Conservation (phyloP, 768 basidiomycete species). For the Auricularia sp. region DNA sequence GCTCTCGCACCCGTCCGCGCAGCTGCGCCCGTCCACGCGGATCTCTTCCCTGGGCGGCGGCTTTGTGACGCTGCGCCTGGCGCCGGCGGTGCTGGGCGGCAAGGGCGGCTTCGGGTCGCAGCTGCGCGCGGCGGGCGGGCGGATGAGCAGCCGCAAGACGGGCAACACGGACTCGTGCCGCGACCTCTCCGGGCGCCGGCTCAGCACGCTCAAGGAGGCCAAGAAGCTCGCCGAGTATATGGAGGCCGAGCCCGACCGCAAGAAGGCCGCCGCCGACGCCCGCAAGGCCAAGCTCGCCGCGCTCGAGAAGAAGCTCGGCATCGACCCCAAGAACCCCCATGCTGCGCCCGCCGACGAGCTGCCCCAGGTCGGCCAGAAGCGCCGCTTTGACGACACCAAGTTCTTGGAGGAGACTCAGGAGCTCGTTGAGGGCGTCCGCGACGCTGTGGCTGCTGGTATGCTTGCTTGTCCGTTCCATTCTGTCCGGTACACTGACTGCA, state of each 20-base stretch:
- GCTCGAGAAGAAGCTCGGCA: slow-evolving; percentile 75
- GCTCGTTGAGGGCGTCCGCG: slow-evolving; percentile 84
- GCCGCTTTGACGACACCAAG: slow-evolving; percentile 84
- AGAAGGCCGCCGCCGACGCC: slow-evolving; percentile 66
- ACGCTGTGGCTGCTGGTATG: slow-evolving; percentile 76
- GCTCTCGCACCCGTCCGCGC: slow-evolving; percentile 22
- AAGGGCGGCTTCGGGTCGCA: slow-evolving; percentile 98
- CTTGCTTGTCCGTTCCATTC: background rate
- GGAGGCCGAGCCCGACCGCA: slow-evolving; percentile 71
- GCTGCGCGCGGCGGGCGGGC: slow-evolving; percentile 90
- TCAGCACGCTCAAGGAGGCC: slow-evolving; percentile 94
- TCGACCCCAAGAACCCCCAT: slow-evolving; percentile 22
- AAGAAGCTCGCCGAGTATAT: slow-evolving; percentile 87
- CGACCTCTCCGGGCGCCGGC: slow-evolving; percentile 78
- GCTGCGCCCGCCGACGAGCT: slow-evolving; percentile 27
- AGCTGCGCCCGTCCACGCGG: slow-evolving; percentile 15
- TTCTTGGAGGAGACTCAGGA: slow-evolving; percentile 87
- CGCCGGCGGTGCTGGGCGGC: slow-evolving; percentile 70
- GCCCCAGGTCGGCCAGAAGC: slow-evolving; percentile 62
- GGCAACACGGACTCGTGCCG: slow-evolving; percentile 92
- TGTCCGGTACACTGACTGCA: slow-evolving; percentile 10
- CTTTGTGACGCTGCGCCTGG: slow-evolving; percentile 61
- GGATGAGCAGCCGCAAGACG: slow-evolving; percentile 95
- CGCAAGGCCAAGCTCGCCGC: slow-evolving; percentile 75
- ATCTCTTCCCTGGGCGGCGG: slow-evolving; percentile 25